Evolutionary conservation across 139 green algal genomes (phyloP), one percentile per base, ranked within the genome.

Genomic region (Coelastrella sp.): DNA sequence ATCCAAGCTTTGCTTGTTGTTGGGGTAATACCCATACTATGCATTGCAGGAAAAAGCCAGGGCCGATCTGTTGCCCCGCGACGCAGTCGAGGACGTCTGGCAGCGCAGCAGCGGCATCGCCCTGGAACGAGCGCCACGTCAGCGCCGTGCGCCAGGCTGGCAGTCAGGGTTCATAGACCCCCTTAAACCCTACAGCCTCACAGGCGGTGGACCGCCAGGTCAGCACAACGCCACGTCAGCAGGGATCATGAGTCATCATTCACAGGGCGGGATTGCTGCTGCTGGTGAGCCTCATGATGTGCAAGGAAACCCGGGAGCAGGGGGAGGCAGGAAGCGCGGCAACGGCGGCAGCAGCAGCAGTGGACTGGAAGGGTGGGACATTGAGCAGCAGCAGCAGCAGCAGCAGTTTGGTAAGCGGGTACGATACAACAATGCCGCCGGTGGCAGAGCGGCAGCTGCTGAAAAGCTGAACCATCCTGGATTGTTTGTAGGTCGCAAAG

Each of bases 31-130:
- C n/a, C n/a, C n/a, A n/a, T n/a, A 24, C 6, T 27, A 49, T 11
- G 76, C 66, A 0, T 78, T 85, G n/a, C 74, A 88, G 61, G 94
- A 96, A 80, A 85, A 84, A 25, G 90, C 75, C 59, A 61, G 88
- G 0, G 90, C 94, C 12, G 58, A 90, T 12, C 12, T 73, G 81
- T 72, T 96, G 87, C 94, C 94, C 11, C 78, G 88, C 3, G 94
- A 96, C 72, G 94, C 94, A 7, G 87, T 91, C 0, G 88, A 84
- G 0, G 93, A 95, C 58, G 60, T 95, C 8, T 94, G 92, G 92
- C 72, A 92, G 88, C 85, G 89, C 15, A 73, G 83, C 7, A 83
- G 35, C 17, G 87, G 76, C 27, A 56, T 88, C 7, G 87, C 78
- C 6, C 73, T 91, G 24, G 88, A 93, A 91, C 89, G 89, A 9